A percentile compares a stretch with the other conserved stretches of the same genome.
These are phyloP conservation scores for Fusarium pseudograminearum DNA, from an alignment of 2,329 filamentous ascomycete genomes.

Conservation along the genomic window DNA sequence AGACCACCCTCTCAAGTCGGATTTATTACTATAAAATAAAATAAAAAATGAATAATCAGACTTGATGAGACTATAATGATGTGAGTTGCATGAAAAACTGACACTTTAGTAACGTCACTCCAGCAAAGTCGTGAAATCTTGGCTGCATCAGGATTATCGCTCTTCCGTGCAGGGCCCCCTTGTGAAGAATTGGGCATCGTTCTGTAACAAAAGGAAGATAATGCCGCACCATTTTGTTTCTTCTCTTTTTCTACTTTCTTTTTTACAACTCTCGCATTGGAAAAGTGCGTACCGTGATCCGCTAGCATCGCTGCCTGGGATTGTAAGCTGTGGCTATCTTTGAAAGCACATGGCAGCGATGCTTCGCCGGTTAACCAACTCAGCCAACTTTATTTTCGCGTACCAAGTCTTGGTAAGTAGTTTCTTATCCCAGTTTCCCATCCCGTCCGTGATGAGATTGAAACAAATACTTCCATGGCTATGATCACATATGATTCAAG, in stretches of 20 bases:
- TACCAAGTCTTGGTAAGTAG: neutral
- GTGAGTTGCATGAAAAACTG: too few species aligned
- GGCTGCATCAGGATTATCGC: conserved; percentile 8
- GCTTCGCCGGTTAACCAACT: neutral
- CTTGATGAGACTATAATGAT: too few species aligned
- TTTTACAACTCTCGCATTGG: fast-evolving
- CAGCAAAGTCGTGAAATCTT: neutral
- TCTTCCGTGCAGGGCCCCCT: conserved; percentile 8
- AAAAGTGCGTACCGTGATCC: neutral
- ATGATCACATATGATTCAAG: conserved; percentile 20
- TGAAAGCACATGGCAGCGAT: neutral
- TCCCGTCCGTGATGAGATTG: conserved; percentile 6
- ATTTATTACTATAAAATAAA: too few species aligned
- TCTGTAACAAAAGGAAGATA: neutral
- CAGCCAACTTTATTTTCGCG: neutral
- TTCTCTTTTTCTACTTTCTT: neutral
- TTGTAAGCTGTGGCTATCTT: neutral
- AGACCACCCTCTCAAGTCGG: too few species aligned
- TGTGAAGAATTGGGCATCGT: conserved; percentile 2
- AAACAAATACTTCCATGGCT: conserved; percentile 32
- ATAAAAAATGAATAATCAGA: neutral
- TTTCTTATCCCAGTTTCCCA: neutral
- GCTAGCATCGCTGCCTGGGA: neutral
- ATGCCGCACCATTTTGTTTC: neutral
- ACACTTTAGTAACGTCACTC: neutral